Evolutionary conservation across 2,329 filamentous ascomycete species (phyloP).

Genomic region (Fusarium floridanum): DNA sequence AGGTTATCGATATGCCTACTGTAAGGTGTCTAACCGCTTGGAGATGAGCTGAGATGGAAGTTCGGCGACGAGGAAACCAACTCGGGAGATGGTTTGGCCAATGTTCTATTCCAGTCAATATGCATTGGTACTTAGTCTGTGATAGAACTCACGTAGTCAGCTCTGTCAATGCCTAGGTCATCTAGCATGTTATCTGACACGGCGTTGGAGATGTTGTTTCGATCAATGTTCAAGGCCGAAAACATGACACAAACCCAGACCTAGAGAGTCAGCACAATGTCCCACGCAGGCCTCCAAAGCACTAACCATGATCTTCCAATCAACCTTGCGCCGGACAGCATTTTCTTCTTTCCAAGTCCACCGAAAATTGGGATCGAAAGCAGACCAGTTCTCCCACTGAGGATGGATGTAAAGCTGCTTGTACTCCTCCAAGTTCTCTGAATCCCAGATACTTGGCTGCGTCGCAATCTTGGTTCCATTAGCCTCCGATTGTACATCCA

Average conservation of each 20-base stretch:
- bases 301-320: slow-evolving; percentile 55
- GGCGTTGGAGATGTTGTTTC: slow-evolving; percentile 53
- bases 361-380: slow-evolving; percentile 51
- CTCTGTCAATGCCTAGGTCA: slow-evolving; percentile 39
- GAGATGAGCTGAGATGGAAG: slow-evolving; percentile 22
- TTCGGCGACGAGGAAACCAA: slow-evolving; percentile 29
- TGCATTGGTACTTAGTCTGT: too few species aligned
- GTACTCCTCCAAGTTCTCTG: slow-evolving; percentile 52
- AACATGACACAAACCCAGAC: slow-evolving; percentile 44
- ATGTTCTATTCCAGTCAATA: slow-evolving; percentile 5
- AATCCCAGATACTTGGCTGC: slow-evolving; percentile 55
- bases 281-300: too few species aligned
- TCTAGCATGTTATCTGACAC: slow-evolving; percentile 54
- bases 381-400: slow-evolving; percentile 53
- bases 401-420: slow-evolving; percentile 52
- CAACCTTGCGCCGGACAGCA: slow-evolving; percentile 50
- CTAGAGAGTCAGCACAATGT: slow-evolving; percentile 19
- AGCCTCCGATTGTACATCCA: slow-evolving; percentile 6
- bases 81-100: slow-evolving; percentile 29
- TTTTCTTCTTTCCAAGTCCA: slow-evolving; percentile 54
- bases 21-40: slow-evolving; percentile 1
- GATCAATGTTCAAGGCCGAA: slow-evolving; percentile 53
- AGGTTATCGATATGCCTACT: neutral
- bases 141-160: slow-evolving; percentile 12
- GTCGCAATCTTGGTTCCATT: slow-evolving; percentile 48